These are phyloP conservation scores for Rhizophagus sp. DNA, from an alignment of 192 early-diverging fungal genomes.

Conservation along the genomic window DNA sequence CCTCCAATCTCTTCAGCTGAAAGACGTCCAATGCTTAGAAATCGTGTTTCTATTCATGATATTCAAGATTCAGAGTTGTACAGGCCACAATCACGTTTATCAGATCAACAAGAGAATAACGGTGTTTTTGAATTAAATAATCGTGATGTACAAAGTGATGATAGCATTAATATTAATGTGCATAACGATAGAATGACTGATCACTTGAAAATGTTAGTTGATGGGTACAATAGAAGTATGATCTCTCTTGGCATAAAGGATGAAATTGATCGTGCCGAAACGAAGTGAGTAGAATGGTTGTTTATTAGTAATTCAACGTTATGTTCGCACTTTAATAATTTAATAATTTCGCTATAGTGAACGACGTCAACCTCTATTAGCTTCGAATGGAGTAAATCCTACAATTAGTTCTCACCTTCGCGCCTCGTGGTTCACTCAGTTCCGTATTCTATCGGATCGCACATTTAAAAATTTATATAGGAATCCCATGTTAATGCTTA, in stretches of 20 bases:
- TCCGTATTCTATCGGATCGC: slow-evolving; percentile 70
- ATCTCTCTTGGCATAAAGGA: slow-evolving; percentile 36
- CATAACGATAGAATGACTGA: slow-evolving; percentile 30
- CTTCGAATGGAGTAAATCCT: slow-evolving; percentile 25
- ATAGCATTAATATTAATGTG: slow-evolving; percentile 10
- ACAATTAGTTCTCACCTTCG: slow-evolving; percentile 48
- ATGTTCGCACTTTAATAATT: neutral
- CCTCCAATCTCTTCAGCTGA: neutral
- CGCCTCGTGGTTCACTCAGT: slow-evolving; percentile 65
- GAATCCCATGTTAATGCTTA: slow-evolving; percentile 73
- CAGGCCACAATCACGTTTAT: neutral
- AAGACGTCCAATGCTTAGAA: neutral
- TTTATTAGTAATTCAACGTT: neutral
- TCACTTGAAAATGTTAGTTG: slow-evolving; percentile 41
- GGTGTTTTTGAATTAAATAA: neutral
- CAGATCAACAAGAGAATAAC: neutral
- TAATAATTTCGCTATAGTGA: neutral
- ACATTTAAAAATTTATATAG: slow-evolving; percentile 83
- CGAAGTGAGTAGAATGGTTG: slow-evolving; percentile 5
- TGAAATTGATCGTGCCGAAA: slow-evolving; percentile 38
- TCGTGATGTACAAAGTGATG: slow-evolving; percentile 2
- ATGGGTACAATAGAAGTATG: slow-evolving; percentile 36
- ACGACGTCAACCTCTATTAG: neutral
- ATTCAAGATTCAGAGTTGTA: slow-evolving; percentile 33
- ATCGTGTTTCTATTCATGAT: slow-evolving; percentile 23